Base-by-base conservation (phyloP, 148 eudicot species). In the Silene uniflora region DNA sequence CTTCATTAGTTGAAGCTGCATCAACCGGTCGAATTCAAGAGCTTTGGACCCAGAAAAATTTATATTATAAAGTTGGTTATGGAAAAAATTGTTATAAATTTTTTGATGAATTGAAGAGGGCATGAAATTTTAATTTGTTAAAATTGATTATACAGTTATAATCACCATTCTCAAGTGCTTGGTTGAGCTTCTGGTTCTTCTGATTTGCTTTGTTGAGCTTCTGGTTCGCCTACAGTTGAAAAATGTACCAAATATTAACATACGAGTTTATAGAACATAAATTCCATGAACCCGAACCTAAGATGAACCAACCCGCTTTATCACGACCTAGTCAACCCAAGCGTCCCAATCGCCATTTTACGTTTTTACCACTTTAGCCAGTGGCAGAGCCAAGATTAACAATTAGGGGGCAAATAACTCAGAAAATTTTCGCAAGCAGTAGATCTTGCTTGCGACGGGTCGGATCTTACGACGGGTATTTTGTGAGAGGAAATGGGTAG, bases 41-140 rank as follows among this genome's bases (percentile, higher is more conserved):
- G 76, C 77, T 72, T 76, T 55, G 68, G 77, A 77, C 75, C 77
- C 55, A 73, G 62, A 73, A 66, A 81, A 76, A 70, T 71, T 72
- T 46, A 35, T 11, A 49, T 49, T 35, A 47, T 21, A 67, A 23
- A 71, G 42, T 73, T 68, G 59, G 80, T 67, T 67, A 76, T 73
- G 23, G 59, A 22, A 63, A 64, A 44, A 60, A 35, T 39, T 23
- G 11, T 54, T 63, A 62, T 22, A 29, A 29, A 35, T 64, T 52
- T n/a, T 22, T 64, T 44, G 14, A 7, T 10, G 55, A 49, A 49
- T 49, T 29, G 65, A 10, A 32, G 61, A 66, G 75, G 75, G 62
- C 54, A 72, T 66, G 60, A 73, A 29, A 10, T 68, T 70, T 56
- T 52, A 52, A 11, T 52, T 65, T 25, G 69, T 70, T 70, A 61